Evolutionary conservation across 441 rosid genomes (phyloP), one percentile per base, ranked within the genome.

Genomic region (Dalechampia spathulata): DNA sequence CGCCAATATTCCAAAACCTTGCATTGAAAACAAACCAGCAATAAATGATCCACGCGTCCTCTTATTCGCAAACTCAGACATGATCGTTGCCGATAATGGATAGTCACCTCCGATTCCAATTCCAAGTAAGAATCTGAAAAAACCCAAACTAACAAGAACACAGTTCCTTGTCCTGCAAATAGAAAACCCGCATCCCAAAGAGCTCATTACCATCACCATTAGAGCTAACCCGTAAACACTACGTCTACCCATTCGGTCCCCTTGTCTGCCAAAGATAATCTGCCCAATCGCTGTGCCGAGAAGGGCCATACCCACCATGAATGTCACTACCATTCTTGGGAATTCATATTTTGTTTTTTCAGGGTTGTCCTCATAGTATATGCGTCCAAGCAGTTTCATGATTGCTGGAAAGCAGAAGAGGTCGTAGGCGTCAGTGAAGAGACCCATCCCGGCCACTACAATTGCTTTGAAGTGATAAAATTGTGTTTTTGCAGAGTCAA

Each of bases 391-490:
- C 32, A 89, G 64, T 23, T 59, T 76, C 63, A 70, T 49, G 64
- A 89, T 62, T 2, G 82, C 82, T 19, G 95, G 75, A 66, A 89
- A 72, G 49, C 95, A 89, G 57, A 89, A 86, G 65, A 89, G 82
- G 47, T 83, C 89, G 48, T 89, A 89, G 16, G 95, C 76, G 64
- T 89, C 96, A 49, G 79, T 78, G 81, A 86, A 90, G 15, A 90
- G 75, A 0, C 95, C 95, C 87, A 84, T 83, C 2, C 97, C 97
- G 2, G 97, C 93, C 17, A 90, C 62, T 39, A 90, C 56, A 45
- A 86, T 86, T 26, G 95, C 95, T 58, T 81, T 90, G 84, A 80
- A 81, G 63, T 86, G 97, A 55, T 86, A 86, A 61, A 61, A 76
- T 46, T 82, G 93, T 0, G 82, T 74, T 63, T 19, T 76, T 14